These are phyloP conservation scores for Linum trigynum DNA, from an alignment of 345 rosid species.

Conservation along the genomic window DNA sequence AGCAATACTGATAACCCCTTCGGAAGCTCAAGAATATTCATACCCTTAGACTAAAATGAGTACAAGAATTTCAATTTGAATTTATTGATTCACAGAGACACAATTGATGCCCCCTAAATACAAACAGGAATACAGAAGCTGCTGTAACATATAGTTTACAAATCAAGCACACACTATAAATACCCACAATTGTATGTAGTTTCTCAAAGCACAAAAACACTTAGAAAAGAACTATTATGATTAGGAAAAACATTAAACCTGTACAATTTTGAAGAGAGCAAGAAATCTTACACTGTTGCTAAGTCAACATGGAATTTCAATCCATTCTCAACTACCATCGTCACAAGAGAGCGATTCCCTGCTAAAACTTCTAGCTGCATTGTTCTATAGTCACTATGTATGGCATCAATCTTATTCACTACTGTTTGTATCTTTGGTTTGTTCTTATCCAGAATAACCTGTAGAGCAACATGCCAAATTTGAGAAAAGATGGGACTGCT, in stretches of 20 bases:
- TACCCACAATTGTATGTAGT: background rate
- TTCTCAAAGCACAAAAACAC: background rate
- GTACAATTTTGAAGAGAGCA: conserved; percentile 1
- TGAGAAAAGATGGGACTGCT: conserved; percentile 6
- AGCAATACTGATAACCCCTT: background rate
- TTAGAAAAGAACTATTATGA: background rate
- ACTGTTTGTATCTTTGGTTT: conserved; percentile 86
- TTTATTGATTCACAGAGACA: too few relatives aligned
- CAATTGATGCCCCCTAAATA: too few relatives aligned
- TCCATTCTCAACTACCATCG: conserved; percentile 83
- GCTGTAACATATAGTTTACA: too few relatives aligned
- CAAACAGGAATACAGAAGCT: too few relatives aligned
- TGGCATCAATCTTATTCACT: conserved; percentile 73
- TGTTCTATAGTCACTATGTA: conserved; percentile 65
- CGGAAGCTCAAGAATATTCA: too few relatives aligned
- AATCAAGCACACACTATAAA: background rate
- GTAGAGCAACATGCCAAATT: conserved; percentile 14
- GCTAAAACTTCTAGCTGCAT: conserved; percentile 95
- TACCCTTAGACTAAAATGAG: too few relatives aligned
- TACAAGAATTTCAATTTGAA: too few relatives aligned
- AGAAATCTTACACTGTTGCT: conserved; percentile 56
- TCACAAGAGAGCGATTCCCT: conserved; percentile 82
- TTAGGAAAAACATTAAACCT: too few relatives aligned
- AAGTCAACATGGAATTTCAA: conserved; percentile 77
- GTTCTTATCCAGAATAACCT: conserved; percentile 86